A percentile compares a stretch with the other conserved stretches of the same genome.
These are phyloP conservation scores for Ambrosia hybrid DNA, from an alignment of 140 eudicot genomes.

Conservation along the genomic window DNA sequence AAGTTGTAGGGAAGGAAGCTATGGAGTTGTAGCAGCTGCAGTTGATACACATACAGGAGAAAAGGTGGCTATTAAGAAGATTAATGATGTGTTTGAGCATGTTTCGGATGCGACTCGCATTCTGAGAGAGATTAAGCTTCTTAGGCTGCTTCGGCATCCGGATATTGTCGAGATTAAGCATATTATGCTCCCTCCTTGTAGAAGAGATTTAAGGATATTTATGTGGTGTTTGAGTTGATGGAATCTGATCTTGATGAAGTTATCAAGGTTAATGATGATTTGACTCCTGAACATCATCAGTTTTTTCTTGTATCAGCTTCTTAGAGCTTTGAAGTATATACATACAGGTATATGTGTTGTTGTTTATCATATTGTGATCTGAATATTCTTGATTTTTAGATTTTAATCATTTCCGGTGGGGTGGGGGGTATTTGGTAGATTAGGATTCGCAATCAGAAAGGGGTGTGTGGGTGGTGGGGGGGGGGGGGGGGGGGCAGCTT, in stretches of 20 bases:
- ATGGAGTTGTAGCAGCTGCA: constrained; percentile 91
- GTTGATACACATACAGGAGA: constrained; percentile 90
- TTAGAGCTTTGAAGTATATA: constrained; percentile 80
- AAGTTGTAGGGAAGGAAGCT: constrained; percentile 94
- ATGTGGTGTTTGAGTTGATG: constrained; percentile 94
- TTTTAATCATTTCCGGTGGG: too few relatives aligned
- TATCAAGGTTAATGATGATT: constrained; percentile 80
- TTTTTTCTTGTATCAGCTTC: constrained; percentile 89
- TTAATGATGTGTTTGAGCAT: constrained; percentile 77
- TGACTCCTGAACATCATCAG: constrained; percentile 86
- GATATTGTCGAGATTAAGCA: constrained; percentile 85
- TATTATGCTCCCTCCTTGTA: constrained; percentile 88
- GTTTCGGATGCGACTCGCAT: constrained; percentile 92
- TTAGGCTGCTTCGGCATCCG: constrained; percentile 71
- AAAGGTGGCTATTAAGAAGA: constrained; percentile 81
- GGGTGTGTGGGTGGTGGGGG: too few relatives aligned
- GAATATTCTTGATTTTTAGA: too few relatives aligned
- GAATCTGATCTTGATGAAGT: constrained; percentile 93
- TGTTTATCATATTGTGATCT: not conserved
- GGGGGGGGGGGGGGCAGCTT: too few relatives aligned
- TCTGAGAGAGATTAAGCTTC: constrained; percentile 84
- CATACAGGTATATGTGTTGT: constrained; percentile 55
- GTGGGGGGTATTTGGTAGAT: too few relatives aligned
- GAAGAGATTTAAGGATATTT: constrained; percentile 87
- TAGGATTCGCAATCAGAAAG: too few relatives aligned